These are phyloP conservation scores for Populus alba DNA, from an alignment of 345 rosid genomes.

Conservation along the genomic window DNA sequence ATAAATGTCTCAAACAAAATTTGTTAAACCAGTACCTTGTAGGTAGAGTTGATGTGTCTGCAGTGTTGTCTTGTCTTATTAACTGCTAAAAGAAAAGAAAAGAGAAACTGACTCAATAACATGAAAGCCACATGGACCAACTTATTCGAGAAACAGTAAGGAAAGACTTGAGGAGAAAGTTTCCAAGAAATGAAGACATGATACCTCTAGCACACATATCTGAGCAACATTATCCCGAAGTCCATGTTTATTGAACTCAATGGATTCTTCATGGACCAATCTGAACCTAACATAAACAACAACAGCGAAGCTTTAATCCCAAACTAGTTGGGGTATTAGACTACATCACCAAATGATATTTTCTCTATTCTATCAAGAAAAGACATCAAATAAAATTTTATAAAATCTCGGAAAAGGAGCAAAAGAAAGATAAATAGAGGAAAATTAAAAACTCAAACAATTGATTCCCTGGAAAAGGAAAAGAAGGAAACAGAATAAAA, in stretches of 20 bases:
- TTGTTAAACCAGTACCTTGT: conserved; percentile 44
- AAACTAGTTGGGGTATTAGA: conserved; percentile 16
- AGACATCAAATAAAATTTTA: neutral
- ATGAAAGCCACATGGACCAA: conserved; percentile 1
- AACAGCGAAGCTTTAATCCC: neutral
- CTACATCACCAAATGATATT: conserved; percentile 10
- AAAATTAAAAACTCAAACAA: neutral
- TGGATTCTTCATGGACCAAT: conserved; percentile 76
- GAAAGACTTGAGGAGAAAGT: neutral
- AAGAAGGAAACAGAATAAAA: neutral
- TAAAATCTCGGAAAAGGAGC: neutral
- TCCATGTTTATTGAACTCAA: conserved; percentile 74
- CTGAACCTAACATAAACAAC: conserved; percentile 59
- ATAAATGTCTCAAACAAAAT: neutral
- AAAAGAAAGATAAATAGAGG: neutral
- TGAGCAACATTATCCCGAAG: conserved; percentile 98
- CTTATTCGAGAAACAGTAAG: neutral
- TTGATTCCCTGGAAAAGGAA: neutral
- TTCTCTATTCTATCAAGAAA: neutral
- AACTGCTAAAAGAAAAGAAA: conserved; percentile 34
- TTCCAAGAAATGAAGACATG: conserved; percentile 1
- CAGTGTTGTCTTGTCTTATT: conserved; percentile 32
- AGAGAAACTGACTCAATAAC: conserved; percentile 2
- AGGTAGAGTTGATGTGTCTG: conserved; percentile 29
- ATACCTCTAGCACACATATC: conserved; percentile 92